These are phyloP conservation scores for Rhodotorula graminis DNA, from an alignment of 768 basidiomycete species.

Conservation along the genomic window DNA sequence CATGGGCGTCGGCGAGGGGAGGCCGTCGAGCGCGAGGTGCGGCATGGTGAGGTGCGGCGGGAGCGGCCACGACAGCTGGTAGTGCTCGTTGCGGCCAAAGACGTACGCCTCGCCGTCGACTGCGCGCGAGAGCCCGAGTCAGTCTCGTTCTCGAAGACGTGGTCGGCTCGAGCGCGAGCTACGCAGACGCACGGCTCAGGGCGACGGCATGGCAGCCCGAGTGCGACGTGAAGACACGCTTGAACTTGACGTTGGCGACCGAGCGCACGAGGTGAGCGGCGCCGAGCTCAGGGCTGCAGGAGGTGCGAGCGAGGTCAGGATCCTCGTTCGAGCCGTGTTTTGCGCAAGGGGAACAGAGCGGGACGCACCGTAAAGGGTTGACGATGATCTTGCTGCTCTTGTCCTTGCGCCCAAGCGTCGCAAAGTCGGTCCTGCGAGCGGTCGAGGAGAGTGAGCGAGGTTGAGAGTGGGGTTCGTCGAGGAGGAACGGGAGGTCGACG, in stretches of 20 bases:
- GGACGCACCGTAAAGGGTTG: constrained; percentile 16
- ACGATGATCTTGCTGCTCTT: constrained; percentile 18
- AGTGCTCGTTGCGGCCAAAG: constrained; percentile 69
- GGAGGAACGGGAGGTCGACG: not conserved
- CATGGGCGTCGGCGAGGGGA: constrained; percentile 19
- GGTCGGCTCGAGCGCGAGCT: too few species aligned
- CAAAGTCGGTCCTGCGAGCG: constrained; percentile 33
- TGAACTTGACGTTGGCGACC: constrained; percentile 57
- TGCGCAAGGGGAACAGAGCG: too few species aligned
- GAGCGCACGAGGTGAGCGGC: constrained; percentile 87
- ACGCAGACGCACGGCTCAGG: constrained; percentile 52
- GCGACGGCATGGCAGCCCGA: constrained; percentile 70
- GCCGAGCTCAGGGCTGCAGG: constrained; percentile 66
- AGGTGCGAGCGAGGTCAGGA: not conserved
- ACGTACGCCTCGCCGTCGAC: constrained; percentile 60
- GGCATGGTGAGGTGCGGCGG: constrained; percentile 7
- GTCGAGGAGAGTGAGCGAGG: too few species aligned
- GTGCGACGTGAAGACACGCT: constrained; percentile 52
- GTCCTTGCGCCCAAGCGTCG: constrained; percentile 37
- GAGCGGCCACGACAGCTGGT: constrained; percentile 35
- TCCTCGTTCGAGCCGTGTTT: too few species aligned
- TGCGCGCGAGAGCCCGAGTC: not conserved
- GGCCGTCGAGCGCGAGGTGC: constrained; percentile 10
- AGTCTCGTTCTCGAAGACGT: too few species aligned
- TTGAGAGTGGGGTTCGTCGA: not conserved